These are phyloP conservation scores for Pythium insidiosum DNA, from an alignment of 352 stramenopile species.

Conservation along the genomic window DNA sequence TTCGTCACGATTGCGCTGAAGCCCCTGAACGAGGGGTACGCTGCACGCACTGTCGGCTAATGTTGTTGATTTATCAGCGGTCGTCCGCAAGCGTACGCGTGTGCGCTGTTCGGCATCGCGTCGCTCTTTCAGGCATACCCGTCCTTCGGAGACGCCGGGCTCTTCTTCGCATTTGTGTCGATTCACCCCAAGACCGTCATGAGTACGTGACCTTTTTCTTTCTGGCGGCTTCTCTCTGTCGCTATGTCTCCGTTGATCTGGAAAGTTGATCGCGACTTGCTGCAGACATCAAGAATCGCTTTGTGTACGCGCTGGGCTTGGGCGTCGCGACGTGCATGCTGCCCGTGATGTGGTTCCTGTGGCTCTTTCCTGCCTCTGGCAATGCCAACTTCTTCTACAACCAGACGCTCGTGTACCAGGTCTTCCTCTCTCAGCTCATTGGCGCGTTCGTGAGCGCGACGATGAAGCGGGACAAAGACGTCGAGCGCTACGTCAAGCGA, in stretches of 20 bases:
- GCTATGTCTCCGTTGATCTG: no score
- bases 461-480: conserved; percentile 81
- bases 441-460: conserved; percentile 67
- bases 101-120: conserved; percentile 60
- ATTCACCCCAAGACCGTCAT: conserved; percentile 76
- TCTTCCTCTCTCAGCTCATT: conserved; percentile 74
- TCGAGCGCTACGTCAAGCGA: conserved; percentile 40
- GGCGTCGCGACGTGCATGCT: conserved; percentile 65
- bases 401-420: conserved; percentile 82
- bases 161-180: conserved; percentile 58
- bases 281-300: conserved; percentile 71
- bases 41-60: no score
- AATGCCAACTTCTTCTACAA: conserved; percentile 90
- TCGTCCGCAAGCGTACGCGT: conserved; percentile 62
- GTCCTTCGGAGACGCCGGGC: conserved; percentile 69
- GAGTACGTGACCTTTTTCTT: conserved; percentile 24
- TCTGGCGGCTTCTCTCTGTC: no score
- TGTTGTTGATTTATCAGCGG: no score
- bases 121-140: conserved; percentile 78
- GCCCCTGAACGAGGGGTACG: no score
- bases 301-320: conserved; percentile 60
- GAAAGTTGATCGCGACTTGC: neutral
- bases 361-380: conserved; percentile 73
- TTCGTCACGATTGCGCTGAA: conserved; percentile 14
- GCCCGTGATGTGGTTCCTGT: conserved; percentile 85